Conservation (phyloP, 1,284 basidiomycete genomes). For the Papiliotrema laurentii region DNA sequence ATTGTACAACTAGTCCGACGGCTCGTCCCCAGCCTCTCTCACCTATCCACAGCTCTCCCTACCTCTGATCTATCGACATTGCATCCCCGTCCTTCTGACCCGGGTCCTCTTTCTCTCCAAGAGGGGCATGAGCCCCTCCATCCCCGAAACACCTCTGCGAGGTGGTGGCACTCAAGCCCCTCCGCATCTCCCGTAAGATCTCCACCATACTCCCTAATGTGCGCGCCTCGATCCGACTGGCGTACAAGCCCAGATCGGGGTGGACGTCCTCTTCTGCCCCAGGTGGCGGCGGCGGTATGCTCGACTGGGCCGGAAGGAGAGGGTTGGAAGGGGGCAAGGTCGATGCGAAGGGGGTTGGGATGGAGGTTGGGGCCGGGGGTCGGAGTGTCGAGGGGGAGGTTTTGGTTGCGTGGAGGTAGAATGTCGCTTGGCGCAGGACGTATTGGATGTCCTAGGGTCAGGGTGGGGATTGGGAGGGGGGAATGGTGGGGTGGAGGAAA, state of each 20-base stretch:
- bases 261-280: background rate
- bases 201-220: constrained; percentile 28
- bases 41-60: too few species aligned
- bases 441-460: constrained; percentile 42
- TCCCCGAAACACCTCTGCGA: too few species aligned
- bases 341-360: constrained; percentile 37
- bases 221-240: constrained; percentile 29
- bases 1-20: too few species aligned
- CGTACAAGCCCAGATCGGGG: constrained; percentile 41
- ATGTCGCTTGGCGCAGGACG: constrained; percentile 41
- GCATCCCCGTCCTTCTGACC: background rate
- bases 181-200: constrained; percentile 14
- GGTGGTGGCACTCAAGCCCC: too few species aligned
- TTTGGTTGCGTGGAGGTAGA: constrained; percentile 37
- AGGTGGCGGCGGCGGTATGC: background rate
- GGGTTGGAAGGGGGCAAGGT: constrained; percentile 12
- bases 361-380: constrained; percentile 22
- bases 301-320: background rate
- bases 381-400: constrained; percentile 28
- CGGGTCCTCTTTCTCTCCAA: too few species aligned
- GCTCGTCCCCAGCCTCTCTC: too few species aligned
- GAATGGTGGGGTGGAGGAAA: too few species aligned
- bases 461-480: too few species aligned
- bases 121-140: too few species aligned
- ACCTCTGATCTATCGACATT: too few species aligned